Evolutionary conservation across 352 stramenopile genomes (phyloP), one percentile per base, ranked within the genome.

Genomic region (Globisporangium acanthophoron): DNA sequence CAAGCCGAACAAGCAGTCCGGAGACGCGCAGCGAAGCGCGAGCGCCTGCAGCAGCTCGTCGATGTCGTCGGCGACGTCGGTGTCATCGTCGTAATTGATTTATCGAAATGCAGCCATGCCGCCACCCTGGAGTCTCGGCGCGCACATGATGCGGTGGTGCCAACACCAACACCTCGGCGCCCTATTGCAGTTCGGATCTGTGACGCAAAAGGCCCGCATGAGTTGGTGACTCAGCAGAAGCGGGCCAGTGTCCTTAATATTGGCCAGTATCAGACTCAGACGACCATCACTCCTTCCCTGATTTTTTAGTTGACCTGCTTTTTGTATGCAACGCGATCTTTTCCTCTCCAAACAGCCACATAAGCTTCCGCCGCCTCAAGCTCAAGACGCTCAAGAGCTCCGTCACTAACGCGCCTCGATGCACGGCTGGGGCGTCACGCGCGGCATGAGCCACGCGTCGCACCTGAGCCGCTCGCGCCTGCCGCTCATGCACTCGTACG

Each of bases 401-500:
- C 45, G 12, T 31, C 27, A 5, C 18, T 5, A 13, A 8, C 41
- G 2, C 27, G 5, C 12, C 48, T 13, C 29, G 0, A 64, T 64
- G 58, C 51, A 66, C 54, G 59, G 59, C 59, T 61, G 54, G 45
- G 54, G 54, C 16, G 41, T 66, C 37, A 48, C 55, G 47, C 59
- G 54, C 54, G 54, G 55, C 54, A 18, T 66, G 46, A 56, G 40
- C 33, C 41, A 61, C 33, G 41, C 60, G 21, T 33, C 56, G 46
- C 39, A 58, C 33, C 41, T 66, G 31, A 66, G 47, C 24, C 54
- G 47, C 53, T 57, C 59, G 53, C 59, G 59, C 9, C 46, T 65
- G 31, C 59, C 59, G 29, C 24, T 65, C 49, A 56, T 65, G 59
- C 53, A 65, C 40, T 61, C 59, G 59, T 65, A 61, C 47, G 33